phyloP scores from a whole-genome alignment of 257 asterid species.

The Nicotiana otophora region DNA sequence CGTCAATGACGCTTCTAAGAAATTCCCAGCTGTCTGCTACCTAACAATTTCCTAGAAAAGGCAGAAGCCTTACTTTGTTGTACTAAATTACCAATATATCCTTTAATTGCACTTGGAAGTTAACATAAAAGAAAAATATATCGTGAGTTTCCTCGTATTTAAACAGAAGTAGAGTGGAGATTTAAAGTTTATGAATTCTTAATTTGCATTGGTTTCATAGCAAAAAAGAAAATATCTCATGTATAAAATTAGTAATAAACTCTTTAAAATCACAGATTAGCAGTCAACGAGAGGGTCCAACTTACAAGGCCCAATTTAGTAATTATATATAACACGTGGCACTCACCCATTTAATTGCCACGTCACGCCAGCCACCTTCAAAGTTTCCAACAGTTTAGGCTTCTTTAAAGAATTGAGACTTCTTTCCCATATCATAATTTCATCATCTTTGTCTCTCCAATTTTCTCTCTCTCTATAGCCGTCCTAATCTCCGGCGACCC shows the following conservation, averaged over 20 bases:
- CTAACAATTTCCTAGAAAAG: neutral
- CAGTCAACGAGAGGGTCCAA: neutral
- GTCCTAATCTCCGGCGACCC: neutral
- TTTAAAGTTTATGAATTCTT: too few species aligned
- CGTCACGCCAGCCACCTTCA: neutral
- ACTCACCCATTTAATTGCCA: neutral
- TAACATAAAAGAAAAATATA: neutral
- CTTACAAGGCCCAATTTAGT: neutral
- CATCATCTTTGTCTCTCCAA: neutral
- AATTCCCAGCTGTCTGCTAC: neutral
- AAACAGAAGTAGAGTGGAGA: too few species aligned
- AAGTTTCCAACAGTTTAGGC: neutral
- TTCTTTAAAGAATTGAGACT: neutral
- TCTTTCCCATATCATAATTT: neutral
- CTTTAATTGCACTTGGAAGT: neutral
- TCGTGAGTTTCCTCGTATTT: neutral
- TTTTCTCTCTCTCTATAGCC: neutral
- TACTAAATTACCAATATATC: neutral
- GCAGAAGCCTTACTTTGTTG: neutral
- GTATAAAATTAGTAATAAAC: neutral
- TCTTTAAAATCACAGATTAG: neutral
- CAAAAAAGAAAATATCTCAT: too few species aligned
- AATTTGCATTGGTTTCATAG: too few species aligned
- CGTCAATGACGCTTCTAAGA: neutral
- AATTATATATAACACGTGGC: neutral